These are phyloP conservation scores for Exidia glandulosa DNA, from an alignment of 768 basidiomycete genomes.

Conservation along the genomic window DNA sequence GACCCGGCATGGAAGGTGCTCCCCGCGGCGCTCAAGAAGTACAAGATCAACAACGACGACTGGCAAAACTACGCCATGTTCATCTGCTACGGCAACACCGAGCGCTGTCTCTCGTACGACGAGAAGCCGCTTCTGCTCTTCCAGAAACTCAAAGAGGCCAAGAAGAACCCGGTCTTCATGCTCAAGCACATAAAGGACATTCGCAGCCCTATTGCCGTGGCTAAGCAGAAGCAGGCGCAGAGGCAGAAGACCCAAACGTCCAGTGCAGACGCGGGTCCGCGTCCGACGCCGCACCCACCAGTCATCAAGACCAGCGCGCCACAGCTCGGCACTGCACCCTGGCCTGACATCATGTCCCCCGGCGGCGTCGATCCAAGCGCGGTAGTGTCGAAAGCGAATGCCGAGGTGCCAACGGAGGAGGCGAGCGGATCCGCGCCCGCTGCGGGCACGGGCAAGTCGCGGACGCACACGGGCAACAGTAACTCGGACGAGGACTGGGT, in stretches of 20 bases:
- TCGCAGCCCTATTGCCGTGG: slow-evolving; percentile 91
- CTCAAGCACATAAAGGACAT: slow-evolving; percentile 94
- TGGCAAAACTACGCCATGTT: slow-evolving; percentile 99
- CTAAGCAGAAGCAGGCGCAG: slow-evolving; percentile 89
- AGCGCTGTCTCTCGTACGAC: slow-evolving; percentile 93
- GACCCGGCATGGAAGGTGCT: slow-evolving; percentile 99
- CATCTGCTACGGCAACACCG: slow-evolving; percentile 92
- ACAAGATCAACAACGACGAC: slow-evolving; percentile 95
- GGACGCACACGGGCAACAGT: slow-evolving; percentile 10
- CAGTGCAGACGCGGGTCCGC: neutral
- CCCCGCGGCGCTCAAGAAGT: slow-evolving; percentile 96
- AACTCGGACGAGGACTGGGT: slow-evolving; percentile 23
- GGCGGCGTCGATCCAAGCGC: slow-evolving; percentile 9
- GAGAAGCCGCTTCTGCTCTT: slow-evolving; percentile 96
- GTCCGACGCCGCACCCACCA: neutral
- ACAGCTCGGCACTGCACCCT: slow-evolving; percentile 15
- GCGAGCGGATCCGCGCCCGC: slow-evolving; percentile 9
- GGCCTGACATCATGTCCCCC: slow-evolving; percentile 67
- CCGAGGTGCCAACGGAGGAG: slow-evolving; percentile 23
- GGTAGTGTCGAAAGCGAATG: slow-evolving; percentile 15
- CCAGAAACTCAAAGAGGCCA: slow-evolving; percentile 92
- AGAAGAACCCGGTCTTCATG: slow-evolving; percentile 99
- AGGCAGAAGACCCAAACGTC: slow-evolving; percentile 29
- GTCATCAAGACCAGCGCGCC: slow-evolving; percentile 2
- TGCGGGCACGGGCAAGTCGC: slow-evolving; percentile 15